Evolutionary conservation across 1,139 yeast species (phyloP).

Genomic region (Geotrichum macrosporum): DNA sequence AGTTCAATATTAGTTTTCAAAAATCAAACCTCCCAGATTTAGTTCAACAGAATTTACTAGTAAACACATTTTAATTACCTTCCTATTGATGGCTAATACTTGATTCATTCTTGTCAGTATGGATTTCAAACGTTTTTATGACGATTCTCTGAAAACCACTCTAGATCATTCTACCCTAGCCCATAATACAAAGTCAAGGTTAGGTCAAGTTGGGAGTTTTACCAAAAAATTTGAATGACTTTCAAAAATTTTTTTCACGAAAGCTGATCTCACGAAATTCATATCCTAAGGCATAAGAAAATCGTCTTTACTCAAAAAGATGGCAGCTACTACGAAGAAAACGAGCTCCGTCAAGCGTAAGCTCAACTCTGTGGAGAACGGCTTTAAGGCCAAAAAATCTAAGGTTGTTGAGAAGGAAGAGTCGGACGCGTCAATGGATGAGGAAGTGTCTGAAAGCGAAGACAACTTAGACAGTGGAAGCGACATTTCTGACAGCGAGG

Average conservation of each 20-base stretch:
- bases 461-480: slow-evolving; percentile 31
- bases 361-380: slow-evolving; percentile 16
- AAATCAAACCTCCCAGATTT: too few relatives aligned
- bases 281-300: too few relatives aligned
- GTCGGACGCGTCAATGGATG: slow-evolving; percentile 26
- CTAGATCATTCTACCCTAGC: too few relatives aligned
- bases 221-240: slow-evolving; percentile 3
- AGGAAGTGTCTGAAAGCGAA: slow-evolving; percentile 34
- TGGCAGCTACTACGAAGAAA: slow-evolving; percentile 17
- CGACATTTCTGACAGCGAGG: slow-evolving; percentile 27
- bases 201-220: slow-evolving; percentile 17
- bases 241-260: slow-evolving; percentile 2
- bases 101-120: too few relatives aligned
- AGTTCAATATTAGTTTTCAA: too few relatives aligned
- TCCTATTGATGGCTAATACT: too few relatives aligned
- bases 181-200: too few relatives aligned
- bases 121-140: too few relatives aligned
- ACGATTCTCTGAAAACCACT: too few relatives aligned
- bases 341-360: slow-evolving; percentile 18
- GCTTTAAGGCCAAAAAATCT: slow-evolving; percentile 20
- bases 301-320: slow-evolving; percentile 8
- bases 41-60: too few relatives aligned
- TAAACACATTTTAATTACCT: too few relatives aligned
- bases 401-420: slow-evolving; percentile 21
- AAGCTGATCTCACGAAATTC: background rate